phyloP scores from a whole-genome alignment of 106 monocot species.

The Apostasia shenzhenica region DNA sequence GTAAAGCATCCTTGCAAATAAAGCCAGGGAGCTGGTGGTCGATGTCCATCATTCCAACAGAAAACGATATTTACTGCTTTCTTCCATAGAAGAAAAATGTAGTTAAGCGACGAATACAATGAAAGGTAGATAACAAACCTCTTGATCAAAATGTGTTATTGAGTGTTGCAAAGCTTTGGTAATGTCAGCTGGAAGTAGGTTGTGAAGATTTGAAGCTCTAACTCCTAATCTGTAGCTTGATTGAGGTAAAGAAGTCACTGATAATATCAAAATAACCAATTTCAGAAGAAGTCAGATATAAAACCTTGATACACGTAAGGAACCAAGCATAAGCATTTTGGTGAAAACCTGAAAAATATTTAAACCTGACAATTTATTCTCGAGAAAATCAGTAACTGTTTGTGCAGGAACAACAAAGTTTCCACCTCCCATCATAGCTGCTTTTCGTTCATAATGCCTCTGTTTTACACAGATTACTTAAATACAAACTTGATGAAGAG shows the following conservation, averaged over 20 bases:
- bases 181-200: constrained; percentile 60
- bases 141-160: constrained; percentile 62
- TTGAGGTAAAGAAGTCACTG: constrained; percentile 63
- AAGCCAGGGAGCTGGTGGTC: constrained; percentile 78
- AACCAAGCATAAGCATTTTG: neutral
- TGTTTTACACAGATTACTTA: constrained; percentile 8
- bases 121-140: constrained; percentile 33
- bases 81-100: neutral
- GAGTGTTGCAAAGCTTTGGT: constrained; percentile 77
- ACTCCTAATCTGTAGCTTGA: constrained; percentile 96
- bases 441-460: constrained; percentile 86
- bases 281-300: neutral
- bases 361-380: constrained; percentile 71
- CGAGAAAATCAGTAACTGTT: constrained; percentile 87
- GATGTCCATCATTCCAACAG: neutral
- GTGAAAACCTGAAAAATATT: neutral
- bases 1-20: constrained; percentile 79
- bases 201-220: constrained; percentile 69
- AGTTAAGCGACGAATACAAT: neutral
- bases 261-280: constrained; percentile 1
- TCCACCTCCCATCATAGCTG: constrained; percentile 90
- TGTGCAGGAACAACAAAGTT: constrained; percentile 90
- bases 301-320: neutral
- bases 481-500: neutral
- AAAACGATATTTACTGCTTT: neutral